These are phyloP conservation scores for Yamadazyma epiphylla DNA, from an alignment of 1,139 yeast species.

Conservation along the genomic window DNA sequence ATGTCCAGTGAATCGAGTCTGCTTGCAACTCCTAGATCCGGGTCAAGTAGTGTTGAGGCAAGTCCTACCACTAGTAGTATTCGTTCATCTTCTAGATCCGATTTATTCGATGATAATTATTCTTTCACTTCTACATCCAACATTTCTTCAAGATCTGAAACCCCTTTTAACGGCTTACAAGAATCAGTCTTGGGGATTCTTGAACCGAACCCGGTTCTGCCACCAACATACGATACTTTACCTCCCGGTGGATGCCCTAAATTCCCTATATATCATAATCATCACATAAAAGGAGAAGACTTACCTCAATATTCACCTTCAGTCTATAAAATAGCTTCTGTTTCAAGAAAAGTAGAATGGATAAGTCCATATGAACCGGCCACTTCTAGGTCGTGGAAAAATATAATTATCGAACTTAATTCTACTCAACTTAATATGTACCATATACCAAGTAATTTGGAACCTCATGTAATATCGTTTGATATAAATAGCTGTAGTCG, in stretches of 20 bases:
- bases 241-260: conserved; percentile 50
- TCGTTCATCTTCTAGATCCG: not conserved
- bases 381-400: conserved; percentile 60
- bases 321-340: conserved; percentile 50
- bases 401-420: conserved; percentile 60
- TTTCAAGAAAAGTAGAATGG: conserved; percentile 62
- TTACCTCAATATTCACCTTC: conserved; percentile 59
- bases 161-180: conserved; percentile 1
- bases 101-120: not conserved
- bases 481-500: conserved; percentile 1
- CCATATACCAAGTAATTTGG: conserved; percentile 32
- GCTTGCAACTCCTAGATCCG: no score
- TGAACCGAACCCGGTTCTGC: conserved; percentile 48
- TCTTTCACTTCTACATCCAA: not conserved
- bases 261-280: conserved; percentile 37
- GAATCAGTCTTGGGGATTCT: conserved; percentile 32
- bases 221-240: conserved; percentile 44
- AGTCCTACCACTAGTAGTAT: not conserved
- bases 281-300: conserved; percentile 15
- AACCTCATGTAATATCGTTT: conserved; percentile 23
- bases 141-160: not conserved
- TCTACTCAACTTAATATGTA: conserved; percentile 73
- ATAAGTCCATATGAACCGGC: conserved; percentile 62
- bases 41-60: not conserved
- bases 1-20: not conserved